A percentile compares a stretch with the other conserved stretches of the same genome.
Conservation (phyloP, 805 yeast genomes). For the Cephaloascus fragrans region DNA sequence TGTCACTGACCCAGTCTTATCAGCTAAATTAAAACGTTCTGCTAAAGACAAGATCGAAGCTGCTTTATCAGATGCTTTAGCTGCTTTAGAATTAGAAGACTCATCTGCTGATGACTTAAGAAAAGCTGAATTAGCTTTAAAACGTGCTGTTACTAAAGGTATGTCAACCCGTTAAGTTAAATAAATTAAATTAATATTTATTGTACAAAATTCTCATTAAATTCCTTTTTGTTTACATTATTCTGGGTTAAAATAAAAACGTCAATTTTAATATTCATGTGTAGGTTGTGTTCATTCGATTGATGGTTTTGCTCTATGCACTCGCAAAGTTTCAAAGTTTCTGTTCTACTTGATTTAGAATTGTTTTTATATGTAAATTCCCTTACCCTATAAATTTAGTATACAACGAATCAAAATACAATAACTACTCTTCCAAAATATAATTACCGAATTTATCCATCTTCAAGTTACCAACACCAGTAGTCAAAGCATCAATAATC, state of each 20-base stretch:
- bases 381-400: too few species aligned
- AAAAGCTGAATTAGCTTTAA: slow-evolving; percentile 98
- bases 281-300: neutral
- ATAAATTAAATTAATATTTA: neutral
- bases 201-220: neutral
- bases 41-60: slow-evolving; percentile 96
- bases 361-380: too few species aligned
- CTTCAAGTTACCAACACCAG: slow-evolving; percentile 55
- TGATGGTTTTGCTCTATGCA: too few species aligned
- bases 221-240: neutral
- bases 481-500: slow-evolving; percentile 60
- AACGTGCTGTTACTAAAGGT: slow-evolving; percentile 99
- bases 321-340: too few species aligned
- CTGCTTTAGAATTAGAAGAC: slow-evolving; percentile 95
- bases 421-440: slow-evolving; percentile 39
- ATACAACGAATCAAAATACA: too few species aligned
- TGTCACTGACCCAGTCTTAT: slow-evolving; percentile 95
- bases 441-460: slow-evolving; percentile 82
- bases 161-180: slow-evolving; percentile 85
- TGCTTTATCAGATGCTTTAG: slow-evolving; percentile 96
- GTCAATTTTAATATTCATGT: neutral
- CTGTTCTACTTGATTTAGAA: too few species aligned
- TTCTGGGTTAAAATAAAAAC: neutral
- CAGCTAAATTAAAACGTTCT: slow-evolving; percentile 95
- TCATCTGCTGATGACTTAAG: slow-evolving; percentile 94